Evolutionary conservation across 352 stramenopile genomes (phyloP), one percentile per base, ranked within the genome.

Genomic region (Phytopythium cucurbitacearum): DNA sequence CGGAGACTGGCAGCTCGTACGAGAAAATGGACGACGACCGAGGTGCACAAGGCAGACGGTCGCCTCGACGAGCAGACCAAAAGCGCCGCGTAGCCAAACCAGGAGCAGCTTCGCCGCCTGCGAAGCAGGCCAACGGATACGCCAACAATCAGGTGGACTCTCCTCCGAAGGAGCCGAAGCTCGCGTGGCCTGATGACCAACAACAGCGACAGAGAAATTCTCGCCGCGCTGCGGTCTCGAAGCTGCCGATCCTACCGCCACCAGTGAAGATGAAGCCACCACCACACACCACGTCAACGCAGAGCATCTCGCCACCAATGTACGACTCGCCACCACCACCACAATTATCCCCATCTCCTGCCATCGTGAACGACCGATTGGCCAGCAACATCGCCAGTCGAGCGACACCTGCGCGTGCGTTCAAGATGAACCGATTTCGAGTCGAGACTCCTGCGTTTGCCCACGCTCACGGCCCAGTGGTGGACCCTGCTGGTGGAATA

Each of bases 391-490:
- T 85, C 35, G 61, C 65, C 33, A 64, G 60, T 13, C 62, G 58
- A 4, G 60, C 69, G 34, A 80, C 75, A 4, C 76, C 73, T 3
- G 72, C 40, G 13, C 68, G 79, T 0, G 52, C 70, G n/a, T 87
- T 90, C 50, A 81, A 85, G 40, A 85, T 90, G 74, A 75, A 87
- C 9, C 76, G 79, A 3, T 74, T 79, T 47, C 76, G 76, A 8
- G 62, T 90, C 36, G 44, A 87, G 43, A 88, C 74, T 3, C 79
- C 79, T 7, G 65, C 59, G 9, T 77, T 85, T 65, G 62, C 33
- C 59, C 44, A 7, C 45, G 45, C 45, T 51, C 45, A 33, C 3
- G 13, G 21, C 21, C 21, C 21, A 2, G 21, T 28, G 2, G 21
- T 28, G 21, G 21, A 28, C 21, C 21, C 21, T 28, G 21, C 21